Conservation (phyloP, 805 yeast species). For the Clavispora fructus region DNA sequence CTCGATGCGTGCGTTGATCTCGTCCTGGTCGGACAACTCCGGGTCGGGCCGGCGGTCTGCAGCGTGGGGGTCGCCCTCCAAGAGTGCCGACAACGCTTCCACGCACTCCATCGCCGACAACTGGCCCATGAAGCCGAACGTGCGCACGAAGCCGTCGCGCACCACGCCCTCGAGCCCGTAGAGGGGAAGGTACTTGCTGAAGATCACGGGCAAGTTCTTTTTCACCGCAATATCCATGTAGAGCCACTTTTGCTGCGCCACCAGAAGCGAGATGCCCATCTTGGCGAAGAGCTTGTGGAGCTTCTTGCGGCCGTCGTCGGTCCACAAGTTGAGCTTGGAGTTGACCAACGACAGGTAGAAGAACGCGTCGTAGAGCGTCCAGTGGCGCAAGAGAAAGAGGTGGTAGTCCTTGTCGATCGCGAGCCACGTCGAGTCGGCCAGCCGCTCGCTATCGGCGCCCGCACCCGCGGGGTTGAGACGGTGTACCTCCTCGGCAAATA, state of each 20-base stretch:
- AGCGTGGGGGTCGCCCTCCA: constrained; percentile 41
- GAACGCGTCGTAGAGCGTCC: constrained; percentile 89
- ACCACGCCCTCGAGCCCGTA: constrained; percentile 81
- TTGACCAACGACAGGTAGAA: constrained; percentile 87
- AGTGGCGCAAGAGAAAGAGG: constrained; percentile 80
- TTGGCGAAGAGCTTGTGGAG: constrained; percentile 89
- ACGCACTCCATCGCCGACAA: constrained; percentile 91
- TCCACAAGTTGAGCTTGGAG: constrained; percentile 82
- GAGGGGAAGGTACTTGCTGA: constrained; percentile 61
- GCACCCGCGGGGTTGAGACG: constrained; percentile 48
- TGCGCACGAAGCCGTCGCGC: constrained; percentile 79
- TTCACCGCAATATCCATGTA: constrained; percentile 82
- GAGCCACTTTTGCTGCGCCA: constrained; percentile 90
- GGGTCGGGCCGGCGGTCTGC: constrained; percentile 14
- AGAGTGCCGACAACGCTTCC: constrained; percentile 77
- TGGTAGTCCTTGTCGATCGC: constrained; percentile 79
- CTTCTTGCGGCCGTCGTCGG: constrained; percentile 82
- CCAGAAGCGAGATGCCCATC: constrained; percentile 88
- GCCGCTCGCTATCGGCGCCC: constrained; percentile 17
- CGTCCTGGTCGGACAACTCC: constrained; percentile 16
- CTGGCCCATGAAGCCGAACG: constrained; percentile 83
- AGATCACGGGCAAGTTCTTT: constrained; percentile 61
- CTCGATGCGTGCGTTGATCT: constrained; percentile 25
- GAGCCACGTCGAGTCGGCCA: constrained; percentile 44
- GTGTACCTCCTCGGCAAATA: constrained; percentile 75